These are phyloP conservation scores for Aquilaria yunnanensis DNA, from an alignment of 345 rosid species.

Conservation along the genomic window DNA sequence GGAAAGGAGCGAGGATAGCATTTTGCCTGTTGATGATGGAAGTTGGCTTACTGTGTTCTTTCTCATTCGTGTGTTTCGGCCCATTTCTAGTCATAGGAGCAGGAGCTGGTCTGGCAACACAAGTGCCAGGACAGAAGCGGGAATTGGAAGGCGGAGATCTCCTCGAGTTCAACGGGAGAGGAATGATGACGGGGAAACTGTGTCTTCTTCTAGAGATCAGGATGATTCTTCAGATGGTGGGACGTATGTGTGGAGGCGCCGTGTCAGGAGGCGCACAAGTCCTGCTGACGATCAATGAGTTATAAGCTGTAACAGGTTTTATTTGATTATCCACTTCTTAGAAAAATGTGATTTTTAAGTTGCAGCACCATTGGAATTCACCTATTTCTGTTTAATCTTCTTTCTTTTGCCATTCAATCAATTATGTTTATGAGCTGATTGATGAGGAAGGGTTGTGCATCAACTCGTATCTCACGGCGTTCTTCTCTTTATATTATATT, in stretches of 20 bases:
- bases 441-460: too few relatives aligned
- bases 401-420: too few relatives aligned
- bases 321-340: too few relatives aligned
- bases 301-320: too few relatives aligned
- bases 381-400: too few relatives aligned
- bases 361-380: too few relatives aligned
- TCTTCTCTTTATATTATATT: too few relatives aligned
- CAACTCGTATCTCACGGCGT: too few relatives aligned
- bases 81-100: constrained; percentile 65
- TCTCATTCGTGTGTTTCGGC: constrained; percentile 75
- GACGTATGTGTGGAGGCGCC: constrained; percentile 36
- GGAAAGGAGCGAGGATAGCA: constrained; percentile 51
- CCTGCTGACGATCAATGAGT: constrained; percentile 38
- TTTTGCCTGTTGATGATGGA: constrained; percentile 56
- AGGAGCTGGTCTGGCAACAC: constrained; percentile 73
- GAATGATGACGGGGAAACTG: constrained; percentile 57
- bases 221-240: constrained; percentile 60
- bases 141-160: constrained; percentile 56
- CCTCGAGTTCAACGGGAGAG: constrained; percentile 83
- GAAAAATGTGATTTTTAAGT: too few relatives aligned
- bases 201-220: constrained; percentile 62
- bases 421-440: too few relatives aligned
- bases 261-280: constrained; percentile 33
- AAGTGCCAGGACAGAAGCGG: constrained; percentile 60
- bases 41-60: constrained; percentile 86